phyloP scores from a whole-genome alignment of 2,329 filamentous ascomycete species.

The Cercospora citrullina region DNA sequence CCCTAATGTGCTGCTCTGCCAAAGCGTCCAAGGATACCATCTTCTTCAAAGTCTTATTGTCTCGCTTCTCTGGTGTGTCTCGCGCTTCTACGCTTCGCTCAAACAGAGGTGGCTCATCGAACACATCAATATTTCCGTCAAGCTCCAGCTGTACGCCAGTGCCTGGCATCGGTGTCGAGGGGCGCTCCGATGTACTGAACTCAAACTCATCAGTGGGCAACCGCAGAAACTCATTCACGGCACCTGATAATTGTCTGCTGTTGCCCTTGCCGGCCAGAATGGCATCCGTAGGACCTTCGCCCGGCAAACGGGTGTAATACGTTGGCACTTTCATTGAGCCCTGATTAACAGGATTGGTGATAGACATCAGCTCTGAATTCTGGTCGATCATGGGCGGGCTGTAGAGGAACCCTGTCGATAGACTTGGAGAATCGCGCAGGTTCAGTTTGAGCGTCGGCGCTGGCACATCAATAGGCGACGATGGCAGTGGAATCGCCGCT shows the following conservation, averaged over 20 bases:
- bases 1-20: slow-evolving; percentile 22
- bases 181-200: slow-evolving; percentile 8
- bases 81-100: slow-evolving; percentile 32
- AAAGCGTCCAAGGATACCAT: slow-evolving; percentile 35
- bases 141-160: slow-evolving; percentile 25
- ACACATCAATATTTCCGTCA: slow-evolving; percentile 24
- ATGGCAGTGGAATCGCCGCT: slow-evolving; percentile 26
- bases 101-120: slow-evolving; percentile 27
- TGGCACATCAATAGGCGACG: slow-evolving; percentile 32
- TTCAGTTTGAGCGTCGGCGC: slow-evolving; percentile 31
- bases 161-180: slow-evolving; percentile 29
- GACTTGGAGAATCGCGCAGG: slow-evolving; percentile 25
- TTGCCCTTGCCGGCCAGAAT: not conserved
- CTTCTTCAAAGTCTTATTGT: slow-evolving; percentile 25
- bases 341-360: slow-evolving; percentile 17
- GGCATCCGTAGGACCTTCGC: slow-evolving; percentile 12
- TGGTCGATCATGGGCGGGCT: slow-evolving; percentile 12
- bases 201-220: slow-evolving; percentile 20
- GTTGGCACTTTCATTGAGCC: slow-evolving; percentile 14
- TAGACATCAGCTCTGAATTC: slow-evolving; percentile 16
- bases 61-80: slow-evolving; percentile 21
- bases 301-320: slow-evolving; percentile 19
- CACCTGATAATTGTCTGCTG: not conserved
- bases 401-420: slow-evolving; percentile 23
- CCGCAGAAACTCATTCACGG: slow-evolving; percentile 14